Evolutionary conservation across 2,329 filamentous ascomycete species (phyloP), one percentile per base, ranked within the genome.

Genomic region (Botrytis porri): DNA sequence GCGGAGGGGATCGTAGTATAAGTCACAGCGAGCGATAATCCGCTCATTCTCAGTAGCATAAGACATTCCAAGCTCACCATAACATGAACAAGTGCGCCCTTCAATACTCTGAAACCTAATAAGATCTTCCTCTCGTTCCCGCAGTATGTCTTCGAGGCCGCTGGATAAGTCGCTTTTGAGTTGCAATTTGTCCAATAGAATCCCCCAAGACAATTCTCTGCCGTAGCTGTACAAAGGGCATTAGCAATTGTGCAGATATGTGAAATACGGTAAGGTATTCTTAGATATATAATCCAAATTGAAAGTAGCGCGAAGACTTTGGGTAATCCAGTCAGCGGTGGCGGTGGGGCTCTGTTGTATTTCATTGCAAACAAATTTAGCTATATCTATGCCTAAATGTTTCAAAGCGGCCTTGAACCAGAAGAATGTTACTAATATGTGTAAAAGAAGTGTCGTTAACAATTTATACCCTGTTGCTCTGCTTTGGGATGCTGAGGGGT

Each of bases 131-230:
- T 29, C 25, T 29, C 14, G 14, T 1, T 67, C 22, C 8, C 9
- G 35, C 8, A 39, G 14, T 35, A 39, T 37, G 4, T 54, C 45
- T 43, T 67, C 14, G n/a, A 67, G 1, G 18, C 32, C 18, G 6
- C 48, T 29, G 16, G 22, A 16, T 1, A 39, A 54, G 1, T 14
- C 4, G 35, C n/a, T 43, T 22, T 10, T 3, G 0, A 0, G 3
- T 9, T 54, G 39, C 14, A 39, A 22, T 37, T 18, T 45, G 9
- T 25, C 35, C 32, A 39, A 57, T 41, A 67, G 25, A 14, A 39
- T 9, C 25, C 57, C 22, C 45, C 22, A 54, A 25, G 32, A 57
- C 7, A 41, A 4, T 1, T 54, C 22, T 67, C 35, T 39, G 8
- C 22, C 48, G 7, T 6, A 22, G n/a, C n/a, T 3, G 35, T 32